Evolutionary conservation across 495 filamentous ascomycete genomes (phyloP).

Genomic region (Chaetomidium leptoderma): DNA sequence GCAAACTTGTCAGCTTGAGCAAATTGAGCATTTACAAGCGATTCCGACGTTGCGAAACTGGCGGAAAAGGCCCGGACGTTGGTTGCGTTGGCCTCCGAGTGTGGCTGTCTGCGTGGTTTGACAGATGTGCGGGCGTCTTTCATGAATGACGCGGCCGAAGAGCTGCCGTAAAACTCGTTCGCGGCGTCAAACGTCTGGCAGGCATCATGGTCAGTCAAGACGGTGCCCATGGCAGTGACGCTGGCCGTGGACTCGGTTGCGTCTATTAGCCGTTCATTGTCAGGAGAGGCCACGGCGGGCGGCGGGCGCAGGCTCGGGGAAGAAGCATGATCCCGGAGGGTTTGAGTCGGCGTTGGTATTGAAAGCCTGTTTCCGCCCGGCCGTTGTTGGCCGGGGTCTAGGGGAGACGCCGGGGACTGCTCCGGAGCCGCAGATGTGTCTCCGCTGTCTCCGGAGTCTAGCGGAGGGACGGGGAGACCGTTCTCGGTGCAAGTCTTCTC

Average conservation of each 20-base stretch:
- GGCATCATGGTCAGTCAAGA: slow-evolving; percentile 27
- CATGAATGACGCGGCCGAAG: slow-evolving; percentile 44
- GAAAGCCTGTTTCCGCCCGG: neutral
- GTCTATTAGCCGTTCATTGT: slow-evolving; percentile 7
- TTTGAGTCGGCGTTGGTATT: neutral
- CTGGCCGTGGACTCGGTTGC: slow-evolving; percentile 26
- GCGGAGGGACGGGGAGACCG: slow-evolving; percentile 29
- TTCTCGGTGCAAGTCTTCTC: slow-evolving; percentile 35
- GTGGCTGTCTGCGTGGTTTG: slow-evolving; percentile 4
- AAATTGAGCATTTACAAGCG: neutral
- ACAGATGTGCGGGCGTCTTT: slow-evolving; percentile 36
- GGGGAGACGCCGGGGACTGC: neutral
- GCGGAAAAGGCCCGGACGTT: neutral
- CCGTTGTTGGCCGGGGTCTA: neutral
- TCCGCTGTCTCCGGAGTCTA: slow-evolving; percentile 3
- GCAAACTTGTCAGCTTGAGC: slow-evolving; percentile 18
- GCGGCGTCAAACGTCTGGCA: slow-evolving; percentile 27
- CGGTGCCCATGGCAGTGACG: slow-evolving; percentile 39
- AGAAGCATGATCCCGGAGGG: neutral
- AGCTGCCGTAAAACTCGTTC: slow-evolving; percentile 42
- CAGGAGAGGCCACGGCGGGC: neutral
- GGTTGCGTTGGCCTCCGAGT: neutral
- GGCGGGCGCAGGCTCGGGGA: neutral
- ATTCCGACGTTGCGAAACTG: neutral
- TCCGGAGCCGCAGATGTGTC: neutral